Evolutionary conservation across 495 filamentous ascomycete genomes (phyloP).

Genomic region (Arthonia radiata): DNA sequence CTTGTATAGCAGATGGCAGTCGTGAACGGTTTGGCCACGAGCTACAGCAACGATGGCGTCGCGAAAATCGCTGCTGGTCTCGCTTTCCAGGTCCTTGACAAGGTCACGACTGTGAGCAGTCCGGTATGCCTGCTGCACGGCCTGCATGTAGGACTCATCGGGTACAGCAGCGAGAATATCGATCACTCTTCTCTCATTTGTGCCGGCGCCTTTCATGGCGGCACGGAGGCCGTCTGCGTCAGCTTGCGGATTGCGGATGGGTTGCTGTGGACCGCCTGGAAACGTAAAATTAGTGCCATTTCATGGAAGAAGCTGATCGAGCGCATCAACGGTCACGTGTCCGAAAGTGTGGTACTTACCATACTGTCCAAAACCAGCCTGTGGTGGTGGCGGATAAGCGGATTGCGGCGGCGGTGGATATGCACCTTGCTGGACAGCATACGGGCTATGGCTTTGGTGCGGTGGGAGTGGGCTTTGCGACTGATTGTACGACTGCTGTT

Average conservation of each 20-base stretch:
- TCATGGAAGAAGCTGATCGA: conserved; percentile 36
- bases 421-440: no score
- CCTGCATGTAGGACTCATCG: conserved; percentile 46
- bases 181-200: conserved; percentile 55
- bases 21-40: conserved; percentile 50
- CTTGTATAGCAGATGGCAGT: conserved; percentile 35
- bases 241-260: conserved; percentile 2
- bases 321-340: conserved; percentile 16
- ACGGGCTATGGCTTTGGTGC: conserved; percentile 1
- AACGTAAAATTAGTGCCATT: conserved; percentile 13
- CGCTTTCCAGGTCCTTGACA: conserved; percentile 46
- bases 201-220: conserved; percentile 85
- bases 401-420: no score
- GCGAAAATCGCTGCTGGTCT: conserved; percentile 49
- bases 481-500: conserved; percentile 14
- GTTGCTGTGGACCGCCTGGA: neutral
- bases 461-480: conserved; percentile 4
- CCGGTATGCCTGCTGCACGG: conserved; percentile 40
- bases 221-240: conserved; percentile 46
- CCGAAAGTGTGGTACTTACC: neutral
- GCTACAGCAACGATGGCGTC: conserved; percentile 42
- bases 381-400: conserved; percentile 1
- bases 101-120: conserved; percentile 36
- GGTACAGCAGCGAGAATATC: conserved; percentile 29
- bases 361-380: neutral